Percentiles rank a stretch among this genome's conserved stretches.
These are phyloP conservation scores for Pneumocystis canis DNA, from an alignment of 1,139 yeast species.

Conservation along the genomic window DNA sequence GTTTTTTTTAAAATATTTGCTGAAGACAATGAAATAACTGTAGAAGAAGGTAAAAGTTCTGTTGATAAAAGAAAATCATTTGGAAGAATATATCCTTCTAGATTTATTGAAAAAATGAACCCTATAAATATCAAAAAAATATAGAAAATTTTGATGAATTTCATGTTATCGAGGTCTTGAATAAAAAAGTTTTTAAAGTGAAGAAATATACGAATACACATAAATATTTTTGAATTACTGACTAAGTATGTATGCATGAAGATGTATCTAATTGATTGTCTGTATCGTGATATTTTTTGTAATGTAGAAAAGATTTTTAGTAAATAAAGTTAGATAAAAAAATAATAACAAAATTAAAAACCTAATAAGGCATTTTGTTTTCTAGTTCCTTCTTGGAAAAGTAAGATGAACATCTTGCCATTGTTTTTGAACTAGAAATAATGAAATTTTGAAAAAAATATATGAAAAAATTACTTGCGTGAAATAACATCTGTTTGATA, in stretches of 20 bases:
- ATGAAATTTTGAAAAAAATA: slow-evolving; percentile 61
- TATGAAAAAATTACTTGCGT: slow-evolving; percentile 59
- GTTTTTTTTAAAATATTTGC: not conserved
- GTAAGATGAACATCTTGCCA: slow-evolving; percentile 12
- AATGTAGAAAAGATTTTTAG: not conserved
- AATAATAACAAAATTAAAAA: not conserved
- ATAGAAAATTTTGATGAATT: not conserved
- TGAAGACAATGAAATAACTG: not conserved
- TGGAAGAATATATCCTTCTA: not conserved
- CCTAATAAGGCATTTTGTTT: not conserved
- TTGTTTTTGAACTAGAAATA: slow-evolving; percentile 16
- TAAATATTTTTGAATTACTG: not conserved
- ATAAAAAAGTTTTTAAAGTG: not conserved
- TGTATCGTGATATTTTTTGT: not conserved
- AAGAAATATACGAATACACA: not conserved
- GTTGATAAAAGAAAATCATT: not conserved
- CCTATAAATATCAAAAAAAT: not conserved
- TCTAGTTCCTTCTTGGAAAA: slow-evolving; percentile 7
- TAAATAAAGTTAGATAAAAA: not conserved
- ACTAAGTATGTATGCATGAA: not conserved
- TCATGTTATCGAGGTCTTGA: not conserved
- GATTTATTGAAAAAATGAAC: not conserved
- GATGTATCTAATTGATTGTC: not conserved
- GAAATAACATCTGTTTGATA: slow-evolving; percentile 82
- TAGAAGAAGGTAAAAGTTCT: not conserved